Conservation (phyloP, 2,329 filamentous ascomycete genomes). For the Annulohypoxylon truncatum region DNA sequence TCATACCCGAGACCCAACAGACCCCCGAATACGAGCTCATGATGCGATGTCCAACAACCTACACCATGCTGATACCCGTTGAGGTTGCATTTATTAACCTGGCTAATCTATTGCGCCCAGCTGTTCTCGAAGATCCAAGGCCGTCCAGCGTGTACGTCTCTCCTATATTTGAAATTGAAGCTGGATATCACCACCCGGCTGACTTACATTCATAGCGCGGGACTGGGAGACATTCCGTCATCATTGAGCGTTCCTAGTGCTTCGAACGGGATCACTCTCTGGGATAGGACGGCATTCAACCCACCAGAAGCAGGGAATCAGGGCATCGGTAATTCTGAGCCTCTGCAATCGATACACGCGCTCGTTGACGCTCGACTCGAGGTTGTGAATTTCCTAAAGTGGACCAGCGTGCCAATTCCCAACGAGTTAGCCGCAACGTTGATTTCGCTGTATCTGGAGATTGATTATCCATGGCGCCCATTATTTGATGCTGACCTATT, state of each 20-base stretch:
- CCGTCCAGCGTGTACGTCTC: slow-evolving; percentile 16
- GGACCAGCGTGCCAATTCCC: slow-evolving; percentile 35
- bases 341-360: slow-evolving; percentile 23
- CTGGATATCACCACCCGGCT: slow-evolving; percentile 7
- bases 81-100: slow-evolving; percentile 38
- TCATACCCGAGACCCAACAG: slow-evolving; percentile 36
- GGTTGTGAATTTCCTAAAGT: slow-evolving; percentile 27
- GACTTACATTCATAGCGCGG: slow-evolving; percentile 13
- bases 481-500: slow-evolving; percentile 41
- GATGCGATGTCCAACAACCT: slow-evolving; percentile 37
- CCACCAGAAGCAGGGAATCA: not conserved
- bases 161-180: not conserved
- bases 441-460: slow-evolving; percentile 36
- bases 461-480: slow-evolving; percentile 38
- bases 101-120: slow-evolving; percentile 31
- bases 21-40: slow-evolving; percentile 38
- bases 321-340: slow-evolving; percentile 15
- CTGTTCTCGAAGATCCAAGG: slow-evolving; percentile 20
- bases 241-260: slow-evolving; percentile 4
- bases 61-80: slow-evolving; percentile 34
- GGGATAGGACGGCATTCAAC: not conserved
- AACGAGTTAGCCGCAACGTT: slow-evolving; percentile 36
- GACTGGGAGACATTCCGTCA: slow-evolving; percentile 16
- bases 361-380: slow-evolving; percentile 32
- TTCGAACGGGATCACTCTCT: slow-evolving; percentile 5